Evolutionary conservation across 176 grass and related monocot species (phyloP), one percentile per base, ranked within the genome.

Genomic region (Stipa capillata): DNA sequence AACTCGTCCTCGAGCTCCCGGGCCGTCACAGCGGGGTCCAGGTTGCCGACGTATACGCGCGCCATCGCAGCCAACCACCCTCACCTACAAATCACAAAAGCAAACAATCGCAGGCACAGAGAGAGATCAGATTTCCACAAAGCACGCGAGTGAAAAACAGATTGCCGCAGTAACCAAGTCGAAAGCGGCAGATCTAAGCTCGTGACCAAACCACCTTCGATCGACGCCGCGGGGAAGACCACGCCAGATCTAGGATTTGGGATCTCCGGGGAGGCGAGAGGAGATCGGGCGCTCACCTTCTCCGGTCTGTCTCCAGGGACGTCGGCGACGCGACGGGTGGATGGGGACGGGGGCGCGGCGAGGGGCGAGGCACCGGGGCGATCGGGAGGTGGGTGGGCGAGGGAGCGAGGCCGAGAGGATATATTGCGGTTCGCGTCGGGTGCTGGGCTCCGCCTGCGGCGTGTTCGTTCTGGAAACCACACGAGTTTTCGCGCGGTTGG

Each of bases 1-100:
- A 93, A 89, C 65, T 93, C 83, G 70, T 93, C 86, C 83, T 89
- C 84, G 18, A 89, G 45, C 53, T 86, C 90, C 55, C 87, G 49
- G 65, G 79, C 86, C 5, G 69, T 77, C 72, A 87, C 75, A 23
- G 74, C 74, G 6, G 80, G 53, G 35, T 93, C 86, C 73, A 93
- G 58, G 45, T 89, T 87, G 17, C 86, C 87, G 34, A 93, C 87
- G 79, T 87, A 93, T 60, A 93, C 72, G 37, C 74, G 83, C 2
- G 86, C 83, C 86, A 89, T 89, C 55, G 33, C 66, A 59, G n/a
- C 11, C 37, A 28, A 72, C 56, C 51, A 57, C 78, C 42, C 76
- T 61, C 78, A 25, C 52, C 68, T 69, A 43, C 3, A 33, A 69
- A 60, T 20, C 71, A 13, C 36, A n/a, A 40, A 36, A 28, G n/a